Base-by-base conservation (phyloP, 495 filamentous ascomycete genomes). In the Lasiosphaeriaceae sp. region DNA sequence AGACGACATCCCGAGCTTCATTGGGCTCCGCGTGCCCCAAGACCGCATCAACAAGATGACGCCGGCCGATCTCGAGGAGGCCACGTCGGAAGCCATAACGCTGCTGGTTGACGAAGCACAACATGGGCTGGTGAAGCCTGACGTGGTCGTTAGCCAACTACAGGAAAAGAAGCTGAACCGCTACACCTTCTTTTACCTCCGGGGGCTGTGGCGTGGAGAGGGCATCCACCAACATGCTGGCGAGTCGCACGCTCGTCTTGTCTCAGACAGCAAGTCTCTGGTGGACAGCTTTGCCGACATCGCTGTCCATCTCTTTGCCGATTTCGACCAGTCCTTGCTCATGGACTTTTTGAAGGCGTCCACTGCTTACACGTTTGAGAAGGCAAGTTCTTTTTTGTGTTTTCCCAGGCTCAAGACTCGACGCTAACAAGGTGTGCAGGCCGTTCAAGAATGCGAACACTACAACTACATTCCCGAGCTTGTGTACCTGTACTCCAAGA, bases 131-230 rank as follows among this genome's bases (percentile, higher is more conserved):
- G 88, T 98, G 16, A 85, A 78, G 11, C 89, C 92, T 0, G 79
- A 86, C 2, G 78, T 82, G 0, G 91, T 97, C 5, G 86, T 97
- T 34, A 60, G 73, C 2, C 93, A 97, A 60, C 79, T 98, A 2
- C 71, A 79, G 55, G 61, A 70, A 55, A 79, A 76, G 52, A 66
- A 80, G 23, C 64, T 80, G 50, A 72, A 74, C 58, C 69, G 90
- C n/a, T 96, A 94, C 67, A 82, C 95, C 7, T 98, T 88, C 73
- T 92, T 97, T 73, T 97, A 97, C 66, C 77, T 97, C 11, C 84
- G 90, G 14, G 83, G 87, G 1, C 77, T 98, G 14, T 97, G 93
- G 95, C 77, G 78, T 14, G 88, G 87, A 1, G 79, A 90, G 52
- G 83, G 77, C 8, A 78, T 76, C 14, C 68, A 71, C 48, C 69